Conservation (phyloP, 345 rosid species). For the Populus pruinosa region DNA sequence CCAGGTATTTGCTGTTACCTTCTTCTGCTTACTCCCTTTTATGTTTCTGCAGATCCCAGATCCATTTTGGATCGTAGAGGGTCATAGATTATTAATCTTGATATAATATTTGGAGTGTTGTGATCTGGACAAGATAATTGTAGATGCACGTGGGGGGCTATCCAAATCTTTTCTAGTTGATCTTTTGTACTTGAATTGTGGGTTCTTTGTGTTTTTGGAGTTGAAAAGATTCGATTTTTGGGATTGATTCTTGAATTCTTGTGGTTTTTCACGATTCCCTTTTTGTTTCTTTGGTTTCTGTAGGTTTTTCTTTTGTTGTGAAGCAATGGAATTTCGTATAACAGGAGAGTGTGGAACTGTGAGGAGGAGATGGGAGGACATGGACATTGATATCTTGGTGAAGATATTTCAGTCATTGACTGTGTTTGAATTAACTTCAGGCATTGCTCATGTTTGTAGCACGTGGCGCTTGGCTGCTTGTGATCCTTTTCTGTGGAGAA, state of each 20-base stretch:
- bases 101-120: background rate
- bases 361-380: conserved; percentile 73
- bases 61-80: background rate
- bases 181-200: background rate
- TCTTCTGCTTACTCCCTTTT: background rate
- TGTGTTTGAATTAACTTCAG: conserved; percentile 53
- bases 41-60: background rate
- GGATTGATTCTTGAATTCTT: background rate
- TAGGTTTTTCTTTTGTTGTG: background rate
- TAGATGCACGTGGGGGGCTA: background rate
- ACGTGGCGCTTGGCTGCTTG: conserved; percentile 75
- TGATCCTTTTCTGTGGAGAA: conserved; percentile 85
- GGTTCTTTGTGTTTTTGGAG: background rate
- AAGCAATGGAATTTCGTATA: background rate
- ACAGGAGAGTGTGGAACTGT: conserved; percentile 48
- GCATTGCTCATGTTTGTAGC: conserved; percentile 75
- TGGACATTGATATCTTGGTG: conserved; percentile 67
- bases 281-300: background rate
- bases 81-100: background rate
- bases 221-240: background rate
- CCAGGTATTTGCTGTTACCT: background rate
- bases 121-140: background rate
- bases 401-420: conserved; percentile 56
- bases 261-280: background rate
- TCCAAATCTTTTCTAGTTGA: background rate